Base-by-base conservation (phyloP, 371 early-diverging fungal genomes). In the Actinomortierella wolfii region DNA sequence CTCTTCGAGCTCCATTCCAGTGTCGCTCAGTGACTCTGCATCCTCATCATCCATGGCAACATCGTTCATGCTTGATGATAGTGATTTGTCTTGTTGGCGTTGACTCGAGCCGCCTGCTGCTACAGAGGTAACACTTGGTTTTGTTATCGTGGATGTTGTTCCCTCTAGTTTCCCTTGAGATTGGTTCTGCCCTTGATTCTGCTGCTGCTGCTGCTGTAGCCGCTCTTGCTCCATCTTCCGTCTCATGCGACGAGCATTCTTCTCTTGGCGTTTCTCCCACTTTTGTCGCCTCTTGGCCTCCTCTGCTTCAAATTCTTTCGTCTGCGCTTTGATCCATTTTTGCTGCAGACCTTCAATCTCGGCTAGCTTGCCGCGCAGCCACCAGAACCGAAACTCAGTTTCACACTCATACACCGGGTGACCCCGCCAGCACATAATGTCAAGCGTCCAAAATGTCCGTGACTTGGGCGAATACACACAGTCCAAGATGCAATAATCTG, bases 381-480 rank as follows among this genome's bases (percentile, higher is more conserved):
- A 87, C 75, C 82, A 87, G 51, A 84, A 84, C 76, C 86, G 73
- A 56, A 87, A 87, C 40, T 81, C 81, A 0, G 86, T 85, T 59
- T 87, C 88, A 56, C 88, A 87, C 52, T 87, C 83, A 51, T 80
- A 80, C 0, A 84, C 79, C n/a, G 86, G 75, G 43, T 86, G 83
- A 0, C 85, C 86, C 47, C 83, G 78, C 88, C 88, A 87, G 47
- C 85, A 85, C 85, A 87, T 81, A 18, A 86, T 75, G 59, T 87
- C 88, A 26, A 87, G 47, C 1, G 86, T 81, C 67, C 86, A 86
- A 56, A 81, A 87, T 14, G 84, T 85, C 74, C 81, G 77, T 17
- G 81, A 77, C 7, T 67, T 64, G 2, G 81, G 75, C 59, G 86
- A 84, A 56, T 82, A 87, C 2, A 87, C 78, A 62, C 88, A 87